Percentiles rank a stretch among this genome's conserved stretches.
Evolutionary conservation across 2,329 filamentous ascomycete species (phyloP).

Genomic region (Arthroderma uncinatum): DNA sequence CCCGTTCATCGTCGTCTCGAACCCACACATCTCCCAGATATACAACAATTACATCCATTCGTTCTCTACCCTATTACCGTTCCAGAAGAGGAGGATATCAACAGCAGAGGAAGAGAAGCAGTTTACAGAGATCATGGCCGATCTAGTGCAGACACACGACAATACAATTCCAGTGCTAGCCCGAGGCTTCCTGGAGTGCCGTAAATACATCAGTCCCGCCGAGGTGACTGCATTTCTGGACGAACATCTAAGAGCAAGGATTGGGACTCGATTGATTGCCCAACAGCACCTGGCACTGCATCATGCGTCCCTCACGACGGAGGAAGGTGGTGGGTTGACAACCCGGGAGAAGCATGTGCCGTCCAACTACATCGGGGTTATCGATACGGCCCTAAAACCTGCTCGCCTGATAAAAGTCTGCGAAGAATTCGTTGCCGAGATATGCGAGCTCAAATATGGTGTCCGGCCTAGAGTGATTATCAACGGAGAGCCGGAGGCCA

Average conservation of each 20-base stretch:
- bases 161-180: slow-evolving; percentile 92
- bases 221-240: slow-evolving; percentile 91
- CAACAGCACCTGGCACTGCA: slow-evolving; percentile 96
- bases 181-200: slow-evolving; percentile 82
- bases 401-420: slow-evolving; percentile 72
- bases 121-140: slow-evolving; percentile 86
- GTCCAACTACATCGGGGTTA: slow-evolving; percentile 77
- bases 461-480: slow-evolving; percentile 69
- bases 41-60: slow-evolving; percentile 96
- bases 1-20: slow-evolving; percentile 96
- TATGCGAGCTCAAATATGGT: slow-evolving; percentile 93
- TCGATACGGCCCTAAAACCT: slow-evolving; percentile 79
- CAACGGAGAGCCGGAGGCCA: slow-evolving; percentile 75
- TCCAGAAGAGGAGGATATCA: slow-evolving; percentile 59
- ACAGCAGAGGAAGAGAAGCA: slow-evolving; percentile 76
- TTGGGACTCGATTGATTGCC: slow-evolving; percentile 85
- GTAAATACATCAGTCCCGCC: slow-evolving; percentile 69
- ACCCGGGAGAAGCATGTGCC: slow-evolving; percentile 15
- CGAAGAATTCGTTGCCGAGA: slow-evolving; percentile 84
- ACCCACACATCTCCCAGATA: slow-evolving; percentile 85
- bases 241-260: slow-evolving; percentile 82
- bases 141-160: slow-evolving; percentile 86
- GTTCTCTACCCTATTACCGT: slow-evolving; percentile 78
- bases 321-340: slow-evolving; percentile 35
- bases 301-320: slow-evolving; percentile 59